These are phyloP conservation scores for Trypanosoma avium DNA, from an alignment of 208 protist genomes.

Conservation along the genomic window DNA sequence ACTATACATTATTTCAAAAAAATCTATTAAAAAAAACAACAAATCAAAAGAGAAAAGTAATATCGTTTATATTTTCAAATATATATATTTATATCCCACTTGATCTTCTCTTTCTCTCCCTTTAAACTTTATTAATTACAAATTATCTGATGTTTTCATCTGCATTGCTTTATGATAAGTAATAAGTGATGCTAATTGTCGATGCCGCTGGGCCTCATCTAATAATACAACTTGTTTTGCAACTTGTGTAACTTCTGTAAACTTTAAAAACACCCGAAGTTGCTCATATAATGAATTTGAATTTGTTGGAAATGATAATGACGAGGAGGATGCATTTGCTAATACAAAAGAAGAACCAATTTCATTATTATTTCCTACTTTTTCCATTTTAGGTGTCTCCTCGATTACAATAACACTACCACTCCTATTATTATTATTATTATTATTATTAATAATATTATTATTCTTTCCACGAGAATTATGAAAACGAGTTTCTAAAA, in stretches of 20 bases:
- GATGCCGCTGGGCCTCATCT: slow-evolving; percentile 32
- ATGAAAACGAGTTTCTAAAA: too few species aligned
- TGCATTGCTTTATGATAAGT: slow-evolving; percentile 41
- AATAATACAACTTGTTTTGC: slow-evolving; percentile 36
- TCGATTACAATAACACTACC: background rate
- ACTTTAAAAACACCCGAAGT: slow-evolving; percentile 52
- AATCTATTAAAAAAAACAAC: background rate
- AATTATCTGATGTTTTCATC: slow-evolving; percentile 10
- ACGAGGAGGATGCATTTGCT: too few species aligned
- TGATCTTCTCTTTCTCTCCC: slow-evolving; percentile 28
- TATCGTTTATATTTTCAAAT: too few species aligned
- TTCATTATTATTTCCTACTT: too few species aligned
- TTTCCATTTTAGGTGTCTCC: background rate
- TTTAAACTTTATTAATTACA: too few species aligned
- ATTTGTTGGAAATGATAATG: too few species aligned
- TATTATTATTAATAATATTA: background rate
- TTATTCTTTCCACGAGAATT: too few species aligned
- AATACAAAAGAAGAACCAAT: too few species aligned
- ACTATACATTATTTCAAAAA: too few species aligned
- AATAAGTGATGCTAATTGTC: slow-evolving; percentile 46
- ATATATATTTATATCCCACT: too few species aligned
- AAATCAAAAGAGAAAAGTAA: background rate
- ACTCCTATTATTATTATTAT: background rate
- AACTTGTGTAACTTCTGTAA: slow-evolving; percentile 23
- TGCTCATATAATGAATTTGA: slow-evolving; percentile 26